phyloP scores from a whole-genome alignment of 2,329 filamentous ascomycete genomes.

The Coniella vitis region DNA sequence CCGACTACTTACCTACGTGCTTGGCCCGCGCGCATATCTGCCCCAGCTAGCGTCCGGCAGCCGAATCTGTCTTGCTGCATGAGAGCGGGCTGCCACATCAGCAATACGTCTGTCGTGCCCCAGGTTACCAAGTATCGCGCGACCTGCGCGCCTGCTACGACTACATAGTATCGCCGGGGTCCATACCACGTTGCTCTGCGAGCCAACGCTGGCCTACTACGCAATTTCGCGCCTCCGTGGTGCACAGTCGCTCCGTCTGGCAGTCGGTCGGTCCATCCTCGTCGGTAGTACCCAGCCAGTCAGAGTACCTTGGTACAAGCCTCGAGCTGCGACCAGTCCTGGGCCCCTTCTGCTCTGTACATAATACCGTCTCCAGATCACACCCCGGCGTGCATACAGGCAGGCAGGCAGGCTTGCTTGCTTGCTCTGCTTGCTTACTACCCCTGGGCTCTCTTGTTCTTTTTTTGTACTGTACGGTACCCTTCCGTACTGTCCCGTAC shows the following conservation, averaged over 20 bases:
- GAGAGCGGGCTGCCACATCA: slow-evolving; percentile 37
- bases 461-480: too few species aligned
- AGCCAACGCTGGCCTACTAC: slow-evolving; percentile 22
- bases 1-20: neutral
- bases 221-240: slow-evolving; percentile 24
- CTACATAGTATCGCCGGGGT: slow-evolving; percentile 4
- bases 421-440: too few species aligned
- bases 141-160: slow-evolving; percentile 25
- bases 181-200: slow-evolving; percentile 25
- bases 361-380: too few species aligned
- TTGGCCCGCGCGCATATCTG: slow-evolving; percentile 19
- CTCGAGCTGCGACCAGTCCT: too few species aligned
- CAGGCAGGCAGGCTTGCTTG: too few species aligned
- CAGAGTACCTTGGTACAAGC: neutral
- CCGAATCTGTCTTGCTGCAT: slow-evolving; percentile 41
- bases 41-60: slow-evolving; percentile 26
- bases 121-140: slow-evolving; percentile 25
- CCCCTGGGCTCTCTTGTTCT: too few species aligned
- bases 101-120: slow-evolving; percentile 33
- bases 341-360: too few species aligned
- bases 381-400: too few species aligned
- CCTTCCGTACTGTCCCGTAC: too few species aligned
- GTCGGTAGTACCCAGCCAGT: neutral
- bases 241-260: slow-evolving; percentile 16
- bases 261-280: too few species aligned